A percentile compares a stretch with the other conserved stretches of the same genome.
Evolutionary conservation across 2,329 filamentous ascomycete species (phyloP).

Genomic region (Epichloe hybrida): DNA sequence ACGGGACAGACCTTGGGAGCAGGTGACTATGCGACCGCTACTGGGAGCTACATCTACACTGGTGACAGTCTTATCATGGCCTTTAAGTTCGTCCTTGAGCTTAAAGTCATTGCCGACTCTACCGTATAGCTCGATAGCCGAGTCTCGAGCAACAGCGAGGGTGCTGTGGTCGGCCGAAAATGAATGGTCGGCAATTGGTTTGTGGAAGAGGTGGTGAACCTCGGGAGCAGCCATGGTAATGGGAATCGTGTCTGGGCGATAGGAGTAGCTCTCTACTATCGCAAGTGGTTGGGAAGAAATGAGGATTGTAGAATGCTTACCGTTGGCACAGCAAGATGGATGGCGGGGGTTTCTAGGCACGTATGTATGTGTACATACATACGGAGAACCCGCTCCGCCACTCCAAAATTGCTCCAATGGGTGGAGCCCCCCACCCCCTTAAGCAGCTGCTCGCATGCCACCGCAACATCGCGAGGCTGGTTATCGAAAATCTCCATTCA

Average conservation of each 20-base stretch:
- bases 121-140: conserved; percentile 76
- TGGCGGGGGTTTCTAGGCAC: conserved; percentile 5
- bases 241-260: conserved; percentile 20
- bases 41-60: conserved; percentile 88
- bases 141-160: conserved; percentile 83
- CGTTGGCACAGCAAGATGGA: not conserved
- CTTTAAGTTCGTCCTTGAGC: conserved; percentile 83
- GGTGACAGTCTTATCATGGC: conserved; percentile 94
- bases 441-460: not conserved
- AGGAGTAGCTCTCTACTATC: conserved; percentile 90
- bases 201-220: conserved; percentile 93
- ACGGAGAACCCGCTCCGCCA: not conserved
- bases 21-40: conserved; percentile 89
- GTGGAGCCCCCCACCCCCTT: not conserved
- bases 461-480: conserved; percentile 2
- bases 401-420: not conserved
- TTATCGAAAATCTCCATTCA: conserved; percentile 1
- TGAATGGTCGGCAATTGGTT: conserved; percentile 92
- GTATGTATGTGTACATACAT: too few relatives aligned
- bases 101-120: conserved; percentile 61
- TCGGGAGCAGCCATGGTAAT: conserved; percentile 67
- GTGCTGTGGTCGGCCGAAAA: conserved; percentile 87
- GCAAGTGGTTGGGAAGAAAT: conserved; percentile 17
- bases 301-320: not conserved
- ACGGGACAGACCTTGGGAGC: conserved; percentile 65